Evolutionary conservation across 192 early-diverging fungal genomes (phyloP), one percentile per base, ranked within the genome.

Genomic region (Fimicolochytrium jonesii): DNA sequence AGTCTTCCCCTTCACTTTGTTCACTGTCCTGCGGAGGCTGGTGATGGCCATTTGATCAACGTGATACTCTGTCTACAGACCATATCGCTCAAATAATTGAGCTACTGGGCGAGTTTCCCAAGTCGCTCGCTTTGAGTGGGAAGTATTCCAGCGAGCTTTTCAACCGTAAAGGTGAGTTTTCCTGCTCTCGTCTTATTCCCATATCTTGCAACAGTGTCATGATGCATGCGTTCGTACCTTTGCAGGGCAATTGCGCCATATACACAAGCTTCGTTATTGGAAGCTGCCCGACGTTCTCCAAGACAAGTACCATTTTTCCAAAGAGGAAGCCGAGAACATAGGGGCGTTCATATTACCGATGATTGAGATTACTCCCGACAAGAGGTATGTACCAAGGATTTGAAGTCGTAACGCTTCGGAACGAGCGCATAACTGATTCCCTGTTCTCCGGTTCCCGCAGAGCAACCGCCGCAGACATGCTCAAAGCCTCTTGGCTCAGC

Each of bases 81-180:
- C 95, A 98, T 63, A 78, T 98, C 50, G 95, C 95, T 0, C 95
- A 95, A 73, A 97, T 98, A 53, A 87, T 92, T 28, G 95, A 98
- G 70, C 83, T 95, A 15, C 66, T 98, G 25, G 95, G 93, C n/a
- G 76, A 77, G 3, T 89, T 95, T 66, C 88, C 89, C 0, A 88
- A 82, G 66, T 75, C 80, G 36, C 74, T 98, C 61, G 87, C 91
- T 0, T 74, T 89, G 36, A 83, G 78, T 2, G 95, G 95, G 17
- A 90, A 89, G 72, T 92, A 88, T 63, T 88, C 87, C 20, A 73
- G 68, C 32, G 91, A 94, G 57, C 78, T 92, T 56, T 98, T 98
- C 69, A 94, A 93, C 67, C 81, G 90, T 17, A 79, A 84, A 59
- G 93, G 92, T 9, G 51, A 75, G 56, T 17, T 25, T 13, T 15